These are phyloP conservation scores for Hordeum marinum DNA, from an alignment of 176 grass and related monocot genomes.

Conservation along the genomic window DNA sequence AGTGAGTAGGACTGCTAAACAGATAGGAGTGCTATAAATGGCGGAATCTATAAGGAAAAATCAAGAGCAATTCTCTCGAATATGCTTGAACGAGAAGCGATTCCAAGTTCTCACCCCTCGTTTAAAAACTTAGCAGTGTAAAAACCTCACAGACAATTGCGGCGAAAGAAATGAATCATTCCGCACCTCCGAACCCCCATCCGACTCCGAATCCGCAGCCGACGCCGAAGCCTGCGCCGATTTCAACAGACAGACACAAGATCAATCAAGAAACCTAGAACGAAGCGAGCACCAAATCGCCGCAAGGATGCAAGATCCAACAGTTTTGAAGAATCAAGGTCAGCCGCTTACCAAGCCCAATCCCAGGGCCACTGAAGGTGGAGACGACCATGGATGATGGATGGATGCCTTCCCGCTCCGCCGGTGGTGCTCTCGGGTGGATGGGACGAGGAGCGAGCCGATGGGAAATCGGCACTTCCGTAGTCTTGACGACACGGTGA, in stretches of 20 bases:
- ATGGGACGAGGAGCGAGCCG: neutral
- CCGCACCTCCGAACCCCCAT: conserved; percentile 89
- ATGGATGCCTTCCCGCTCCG: conserved; percentile 2
- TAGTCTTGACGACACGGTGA: neutral
- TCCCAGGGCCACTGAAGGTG: conserved; percentile 61
- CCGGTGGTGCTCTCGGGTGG: neutral
- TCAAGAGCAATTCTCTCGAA: neutral
- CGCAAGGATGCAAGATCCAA: conserved; percentile 1
- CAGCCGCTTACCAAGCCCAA: conserved; percentile 55
- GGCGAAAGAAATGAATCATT: neutral
- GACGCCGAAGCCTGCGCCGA: conserved; percentile 60
- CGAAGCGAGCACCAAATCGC: neutral
- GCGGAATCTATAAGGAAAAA: neutral
- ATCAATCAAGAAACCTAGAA: conserved; percentile 29
- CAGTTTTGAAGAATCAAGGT: neutral
- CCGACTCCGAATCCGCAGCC: conserved; percentile 97
- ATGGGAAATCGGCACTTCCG: neutral
- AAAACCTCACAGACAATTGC: neutral
- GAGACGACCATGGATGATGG: conserved; percentile 55
- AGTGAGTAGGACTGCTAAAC: neutral
- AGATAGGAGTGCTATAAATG: neutral
- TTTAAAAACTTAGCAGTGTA: neutral
- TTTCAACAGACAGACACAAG: conserved; percentile 2
- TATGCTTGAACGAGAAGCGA: neutral
- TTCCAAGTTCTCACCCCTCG: neutral